Base-by-base conservation (phyloP, 1,284 basidiomycete species). In the Waitea zeae region DNA sequence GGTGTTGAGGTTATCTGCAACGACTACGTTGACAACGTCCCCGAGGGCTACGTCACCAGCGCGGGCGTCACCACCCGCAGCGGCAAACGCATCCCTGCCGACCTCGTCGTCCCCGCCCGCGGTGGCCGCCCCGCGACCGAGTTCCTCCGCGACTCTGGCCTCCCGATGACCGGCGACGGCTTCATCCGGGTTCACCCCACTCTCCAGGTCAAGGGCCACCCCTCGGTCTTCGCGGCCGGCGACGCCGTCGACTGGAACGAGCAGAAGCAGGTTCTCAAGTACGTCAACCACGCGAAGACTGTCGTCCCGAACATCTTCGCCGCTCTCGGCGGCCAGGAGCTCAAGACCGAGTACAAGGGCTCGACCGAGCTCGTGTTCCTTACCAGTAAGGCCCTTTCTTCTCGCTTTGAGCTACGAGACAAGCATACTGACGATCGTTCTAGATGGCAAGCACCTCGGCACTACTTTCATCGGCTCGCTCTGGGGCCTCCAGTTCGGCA, bases 211-310 rank as follows among this genome's bases (percentile, higher is more conserved):
- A 42, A 44, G 12, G 49, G 49, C 1, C 52, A 70, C 46, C 49
- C 62, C 0, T 56, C 56, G 31, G 63, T 76, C 15, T 75, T 73
- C 44, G 72, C 70, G 0, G 55, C 52, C 3, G 74, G 74, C 6
- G 74, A 77, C 45, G 58, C 67, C 34, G 62, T 70, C 35, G 64
- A 70, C 18, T 67, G 62, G 62, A 34, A 54, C 0, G 74, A 77
- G 49, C 64, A 70, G 44, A 75, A 76, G 44, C 68, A 70, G 43
- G 54, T 59, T 0, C 56, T 54, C 11, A 77, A 77, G 46, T 50
- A 51, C 1, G 12, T 35, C 2, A 49, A 44, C 3, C 73, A 76
- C 41, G 56, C 57, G 2, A 41, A 44, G 0, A 49, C 70, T 20
- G 54, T 64, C 26, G 52, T 48, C 2, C 46, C 57, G 20, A 77